Evolutionary conservation across 495 filamentous ascomycete species (phyloP).

Genomic region (Hypoxylon rickii): DNA sequence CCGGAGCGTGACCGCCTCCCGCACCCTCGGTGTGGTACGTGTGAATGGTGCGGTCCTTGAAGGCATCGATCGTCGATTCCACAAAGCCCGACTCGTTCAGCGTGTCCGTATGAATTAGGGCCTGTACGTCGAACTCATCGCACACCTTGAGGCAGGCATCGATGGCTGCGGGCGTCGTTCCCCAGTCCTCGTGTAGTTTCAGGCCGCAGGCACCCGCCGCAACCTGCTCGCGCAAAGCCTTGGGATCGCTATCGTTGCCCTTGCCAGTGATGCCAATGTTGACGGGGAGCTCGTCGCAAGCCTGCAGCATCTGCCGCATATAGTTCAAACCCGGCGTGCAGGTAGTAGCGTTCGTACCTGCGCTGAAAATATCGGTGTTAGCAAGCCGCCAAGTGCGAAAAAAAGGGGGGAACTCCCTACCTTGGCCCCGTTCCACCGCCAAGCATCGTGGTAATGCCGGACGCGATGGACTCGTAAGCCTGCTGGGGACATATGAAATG

Average conservation of each 20-base stretch:
- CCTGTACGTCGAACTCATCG: constrained; percentile 90
- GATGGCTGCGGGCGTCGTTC: constrained; percentile 88
- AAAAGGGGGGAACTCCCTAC: constrained; percentile 39
- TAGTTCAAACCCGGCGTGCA: constrained; percentile 88
- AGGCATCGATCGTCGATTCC: constrained; percentile 84
- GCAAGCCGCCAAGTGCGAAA: neutral
- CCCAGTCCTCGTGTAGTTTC: constrained; percentile 99
- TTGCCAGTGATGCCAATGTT: constrained; percentile 96
- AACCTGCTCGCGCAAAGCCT: constrained; percentile 79
- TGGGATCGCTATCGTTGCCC: constrained; percentile 82
- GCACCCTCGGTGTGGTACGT: constrained; percentile 99
- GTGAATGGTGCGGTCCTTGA: constrained; percentile 91
- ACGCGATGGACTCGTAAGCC: constrained; percentile 80
- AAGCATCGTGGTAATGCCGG: constrained; percentile 89
- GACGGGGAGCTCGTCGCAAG: constrained; percentile 81
- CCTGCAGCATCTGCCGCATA: constrained; percentile 92
- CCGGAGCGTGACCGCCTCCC: constrained; percentile 93
- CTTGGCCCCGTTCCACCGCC: constrained; percentile 93
- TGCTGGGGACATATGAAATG: constrained; percentile 98
- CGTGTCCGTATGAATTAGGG: constrained; percentile 96
- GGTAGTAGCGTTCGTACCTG: constrained; percentile 93
- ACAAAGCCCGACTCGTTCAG: constrained; percentile 98
- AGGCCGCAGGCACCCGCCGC: constrained; percentile 85
- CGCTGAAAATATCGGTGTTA: constrained; percentile 53
- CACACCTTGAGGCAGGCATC: constrained; percentile 87